These are phyloP conservation scores for Botrytis medusae DNA, from an alignment of 2,329 filamentous ascomycete species.

Conservation along the genomic window DNA sequence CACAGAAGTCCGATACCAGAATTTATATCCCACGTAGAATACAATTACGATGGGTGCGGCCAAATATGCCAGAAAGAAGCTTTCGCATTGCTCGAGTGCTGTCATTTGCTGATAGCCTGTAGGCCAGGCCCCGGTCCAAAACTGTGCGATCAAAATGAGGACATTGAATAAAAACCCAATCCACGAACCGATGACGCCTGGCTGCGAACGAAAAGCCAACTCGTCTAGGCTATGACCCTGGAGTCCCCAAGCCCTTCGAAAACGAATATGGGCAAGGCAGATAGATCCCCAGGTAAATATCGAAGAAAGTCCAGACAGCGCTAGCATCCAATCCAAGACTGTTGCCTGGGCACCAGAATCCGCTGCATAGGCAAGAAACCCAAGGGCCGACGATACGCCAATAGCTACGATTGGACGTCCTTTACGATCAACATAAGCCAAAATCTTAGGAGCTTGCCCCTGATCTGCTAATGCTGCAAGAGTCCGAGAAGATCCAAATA, in stretches of 20 bases:
- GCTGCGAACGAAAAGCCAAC: constrained; percentile 77
- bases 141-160: constrained; percentile 77
- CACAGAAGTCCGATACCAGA: constrained; percentile 68
- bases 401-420: constrained; percentile 80
- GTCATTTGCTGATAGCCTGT: constrained; percentile 55
- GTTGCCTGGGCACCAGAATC: constrained; percentile 53
- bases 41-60: constrained; percentile 66
- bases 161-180: constrained; percentile 74
- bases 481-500: constrained; percentile 89
- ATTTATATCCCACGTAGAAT: constrained; percentile 74
- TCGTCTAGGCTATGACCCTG: constrained; percentile 71
- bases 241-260: constrained; percentile 74
- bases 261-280: constrained; percentile 88
- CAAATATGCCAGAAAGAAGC: constrained; percentile 74
- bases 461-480: constrained; percentile 88
- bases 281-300: constrained; percentile 83
- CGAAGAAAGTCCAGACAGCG: constrained; percentile 69
- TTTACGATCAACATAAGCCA: constrained; percentile 79
- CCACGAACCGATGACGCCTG: constrained; percentile 78
- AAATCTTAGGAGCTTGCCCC: constrained; percentile 72
- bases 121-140: constrained; percentile 83
- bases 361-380: constrained; percentile 76
- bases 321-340: constrained; percentile 78
- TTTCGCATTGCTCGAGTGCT: constrained; percentile 51
- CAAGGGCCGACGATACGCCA: constrained; percentile 61